A percentile compares a stretch with the other conserved stretches of the same genome.
Evolutionary conservation across 2,329 filamentous ascomycete genomes (phyloP).

Genomic region (Trichoderma endophyticum): DNA sequence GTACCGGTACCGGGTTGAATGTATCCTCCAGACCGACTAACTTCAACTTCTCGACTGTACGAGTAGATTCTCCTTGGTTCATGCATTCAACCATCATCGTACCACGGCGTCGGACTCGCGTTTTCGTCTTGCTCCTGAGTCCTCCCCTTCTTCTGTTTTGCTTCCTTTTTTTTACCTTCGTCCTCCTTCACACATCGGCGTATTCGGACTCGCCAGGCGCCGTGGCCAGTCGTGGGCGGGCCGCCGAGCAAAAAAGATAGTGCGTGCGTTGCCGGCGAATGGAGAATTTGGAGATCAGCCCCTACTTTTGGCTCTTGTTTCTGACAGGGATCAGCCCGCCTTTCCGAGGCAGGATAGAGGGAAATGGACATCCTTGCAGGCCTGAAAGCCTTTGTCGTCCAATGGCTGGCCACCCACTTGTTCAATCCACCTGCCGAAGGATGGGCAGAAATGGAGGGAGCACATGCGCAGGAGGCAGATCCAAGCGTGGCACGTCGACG

Average conservation of each 20-base stretch:
- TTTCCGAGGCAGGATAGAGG: slow-evolving; percentile 11
- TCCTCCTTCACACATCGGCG: neutral
- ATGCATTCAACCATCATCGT: neutral
- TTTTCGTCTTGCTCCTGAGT: neutral
- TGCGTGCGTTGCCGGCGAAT: slow-evolving; percentile 1
- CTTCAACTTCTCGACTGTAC: neutral
- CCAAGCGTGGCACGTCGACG: neutral
- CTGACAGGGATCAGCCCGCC: slow-evolving; percentile 8
- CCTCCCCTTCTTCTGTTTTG: neutral
- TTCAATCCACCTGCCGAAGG: slow-evolving; percentile 9
- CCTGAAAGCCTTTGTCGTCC: neutral
- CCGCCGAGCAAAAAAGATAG: slow-evolving; percentile 4
- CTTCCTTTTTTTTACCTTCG: neutral
- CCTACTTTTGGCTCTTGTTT: neutral
- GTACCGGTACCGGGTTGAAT: neutral
- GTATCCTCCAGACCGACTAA: neutral
- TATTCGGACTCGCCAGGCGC: slow-evolving; percentile 18
- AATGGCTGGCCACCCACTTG: slow-evolving; percentile 8
- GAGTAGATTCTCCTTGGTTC: neutral
- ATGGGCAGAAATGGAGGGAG: neutral
- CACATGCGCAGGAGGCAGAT: slow-evolving; percentile 17
- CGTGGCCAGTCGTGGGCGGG: neutral
- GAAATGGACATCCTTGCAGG: neutral
- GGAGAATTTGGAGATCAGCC: slow-evolving; percentile 10
- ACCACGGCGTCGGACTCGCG: neutral